Conservation (phyloP, 139 green algal genomes). For the Chlorella ohadii region DNA sequence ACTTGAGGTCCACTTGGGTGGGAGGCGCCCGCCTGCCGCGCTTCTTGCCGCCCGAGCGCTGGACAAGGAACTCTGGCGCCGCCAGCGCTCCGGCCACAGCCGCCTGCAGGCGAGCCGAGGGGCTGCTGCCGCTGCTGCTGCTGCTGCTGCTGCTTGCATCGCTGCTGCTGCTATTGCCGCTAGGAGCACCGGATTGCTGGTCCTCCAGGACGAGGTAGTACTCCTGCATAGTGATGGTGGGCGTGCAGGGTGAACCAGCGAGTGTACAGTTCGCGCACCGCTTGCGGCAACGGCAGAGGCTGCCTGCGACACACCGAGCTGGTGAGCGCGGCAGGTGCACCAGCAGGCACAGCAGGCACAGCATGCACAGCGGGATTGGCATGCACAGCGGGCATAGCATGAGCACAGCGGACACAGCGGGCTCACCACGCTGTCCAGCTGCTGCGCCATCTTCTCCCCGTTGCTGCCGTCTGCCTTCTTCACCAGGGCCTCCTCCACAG, state of each 20-base stretch:
- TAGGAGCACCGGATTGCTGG: background rate
- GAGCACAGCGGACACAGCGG: background rate
- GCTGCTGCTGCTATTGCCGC: background rate
- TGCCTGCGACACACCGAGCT: too few relatives aligned
- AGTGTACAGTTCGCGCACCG: too few relatives aligned
- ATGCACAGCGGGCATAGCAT: background rate
- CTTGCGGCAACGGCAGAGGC: too few relatives aligned
- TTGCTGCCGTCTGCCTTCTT: conserved; percentile 55
- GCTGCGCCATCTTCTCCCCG: too few relatives aligned
- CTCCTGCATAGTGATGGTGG: conserved; percentile 6
- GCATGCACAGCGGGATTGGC: background rate
- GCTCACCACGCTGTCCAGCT: background rate
- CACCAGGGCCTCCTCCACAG: conserved; percentile 44
- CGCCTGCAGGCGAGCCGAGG: background rate
- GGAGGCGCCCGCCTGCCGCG: background rate
- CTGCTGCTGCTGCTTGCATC: background rate
- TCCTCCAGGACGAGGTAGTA: conserved; percentile 50
- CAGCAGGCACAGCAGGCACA: background rate
- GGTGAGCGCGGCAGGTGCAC: too few relatives aligned
- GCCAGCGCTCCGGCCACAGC: conserved; percentile 1
- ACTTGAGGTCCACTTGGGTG: conserved; percentile 35
- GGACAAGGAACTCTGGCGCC: conserved; percentile 25
- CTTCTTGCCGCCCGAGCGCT: conserved; percentile 31
- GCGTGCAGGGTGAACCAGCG: too few relatives aligned
- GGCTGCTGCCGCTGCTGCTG: background rate